These are phyloP conservation scores for Picea abies DNA, from an alignment of 83 land plant genomes.

Conservation along the genomic window DNA sequence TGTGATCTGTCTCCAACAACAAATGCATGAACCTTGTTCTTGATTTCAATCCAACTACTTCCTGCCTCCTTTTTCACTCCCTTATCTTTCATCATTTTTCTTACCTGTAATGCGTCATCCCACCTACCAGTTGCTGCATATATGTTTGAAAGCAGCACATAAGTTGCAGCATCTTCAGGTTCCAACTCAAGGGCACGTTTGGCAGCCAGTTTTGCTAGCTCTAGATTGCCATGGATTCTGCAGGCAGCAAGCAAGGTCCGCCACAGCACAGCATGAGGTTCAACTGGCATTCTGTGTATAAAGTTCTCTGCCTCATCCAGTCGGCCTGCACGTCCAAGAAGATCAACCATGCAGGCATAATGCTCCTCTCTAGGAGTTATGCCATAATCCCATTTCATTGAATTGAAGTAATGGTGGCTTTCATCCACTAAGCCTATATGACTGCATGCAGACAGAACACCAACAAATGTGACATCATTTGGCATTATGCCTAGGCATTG, in stretches of 20 bases:
- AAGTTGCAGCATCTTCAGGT: neutral
- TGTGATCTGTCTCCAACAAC: slow-evolving; percentile 53
- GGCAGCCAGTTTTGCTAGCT: neutral
- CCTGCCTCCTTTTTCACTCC: slow-evolving; percentile 58
- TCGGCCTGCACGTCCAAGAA: slow-evolving; percentile 4
- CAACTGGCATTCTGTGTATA: neutral
- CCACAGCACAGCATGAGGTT: neutral
- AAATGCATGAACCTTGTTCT: slow-evolving; percentile 52
- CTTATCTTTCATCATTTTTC: slow-evolving; percentile 52
- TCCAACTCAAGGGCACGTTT: neutral
- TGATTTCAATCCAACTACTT: slow-evolving; percentile 53
- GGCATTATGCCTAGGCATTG: neutral
- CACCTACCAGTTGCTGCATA: slow-evolving; percentile 38
- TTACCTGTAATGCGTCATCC: slow-evolving; percentile 47
- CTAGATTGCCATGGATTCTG: too few relatives aligned
- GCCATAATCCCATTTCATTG: neutral
- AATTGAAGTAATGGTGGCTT: neutral
- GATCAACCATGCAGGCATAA: slow-evolving; percentile 8
- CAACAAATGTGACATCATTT: neutral
- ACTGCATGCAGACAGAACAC: slow-evolving; percentile 4
- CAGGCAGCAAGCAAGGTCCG: neutral
- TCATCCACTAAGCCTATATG: neutral
- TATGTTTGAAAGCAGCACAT: neutral
- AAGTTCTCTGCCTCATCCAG: neutral
- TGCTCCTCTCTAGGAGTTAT: neutral